Evolutionary conservation across 2,329 filamentous ascomycete genomes (phyloP).

Genomic region (Metarhizium rileyi): DNA sequence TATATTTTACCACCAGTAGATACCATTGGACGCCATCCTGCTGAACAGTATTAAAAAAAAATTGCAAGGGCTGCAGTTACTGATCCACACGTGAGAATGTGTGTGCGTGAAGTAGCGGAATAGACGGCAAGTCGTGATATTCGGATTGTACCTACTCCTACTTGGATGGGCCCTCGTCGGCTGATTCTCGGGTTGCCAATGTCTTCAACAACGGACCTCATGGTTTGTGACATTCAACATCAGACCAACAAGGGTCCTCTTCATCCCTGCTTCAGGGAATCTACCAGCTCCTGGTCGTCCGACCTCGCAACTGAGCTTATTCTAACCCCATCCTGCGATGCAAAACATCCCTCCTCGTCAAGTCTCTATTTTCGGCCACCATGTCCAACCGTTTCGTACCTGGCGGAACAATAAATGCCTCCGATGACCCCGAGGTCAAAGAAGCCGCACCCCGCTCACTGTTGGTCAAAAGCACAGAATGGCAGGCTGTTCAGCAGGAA

Average conservation of each 20-base stretch:
- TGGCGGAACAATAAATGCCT: slow-evolving; percentile 35
- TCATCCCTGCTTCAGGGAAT: background rate
- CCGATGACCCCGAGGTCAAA: slow-evolving; percentile 15
- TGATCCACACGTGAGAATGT: background rate
- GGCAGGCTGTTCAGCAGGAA: slow-evolving; percentile 55
- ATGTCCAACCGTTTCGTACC: slow-evolving; percentile 50
- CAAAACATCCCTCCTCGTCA: background rate
- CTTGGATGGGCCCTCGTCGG: background rate
- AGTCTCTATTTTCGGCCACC: background rate
- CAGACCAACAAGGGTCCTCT: background rate
- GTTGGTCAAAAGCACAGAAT: slow-evolving; percentile 32
- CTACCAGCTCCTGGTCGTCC: background rate
- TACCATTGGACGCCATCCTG: background rate
- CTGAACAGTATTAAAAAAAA: background rate
- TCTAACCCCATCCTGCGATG: background rate
- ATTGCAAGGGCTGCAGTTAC: background rate
- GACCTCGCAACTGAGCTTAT: too few relatives aligned
- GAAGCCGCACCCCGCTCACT: background rate
- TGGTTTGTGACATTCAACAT: too few relatives aligned
- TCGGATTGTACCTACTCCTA: too few relatives aligned
- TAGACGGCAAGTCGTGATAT: too few relatives aligned
- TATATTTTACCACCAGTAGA: too few relatives aligned
- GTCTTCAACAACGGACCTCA: background rate
- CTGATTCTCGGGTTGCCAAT: slow-evolving; percentile 3
- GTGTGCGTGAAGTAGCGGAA: background rate